Percentiles rank a stretch among this genome's conserved stretches.
Conservation (phyloP, 2,329 filamentous ascomycete genomes). For the Onygenales sp. region DNA sequence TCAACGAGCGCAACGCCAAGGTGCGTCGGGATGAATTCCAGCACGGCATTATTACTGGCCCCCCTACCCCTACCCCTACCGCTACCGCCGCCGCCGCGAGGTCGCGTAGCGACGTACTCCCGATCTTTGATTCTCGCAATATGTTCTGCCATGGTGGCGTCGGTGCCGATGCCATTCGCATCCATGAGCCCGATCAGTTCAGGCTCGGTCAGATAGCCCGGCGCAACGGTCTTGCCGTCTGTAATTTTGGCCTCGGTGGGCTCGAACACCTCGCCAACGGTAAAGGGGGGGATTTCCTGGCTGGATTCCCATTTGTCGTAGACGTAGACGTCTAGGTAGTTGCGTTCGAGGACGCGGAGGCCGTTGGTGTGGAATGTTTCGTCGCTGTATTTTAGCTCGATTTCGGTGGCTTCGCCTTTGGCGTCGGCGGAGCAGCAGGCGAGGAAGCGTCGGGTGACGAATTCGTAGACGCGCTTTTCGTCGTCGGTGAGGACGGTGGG, state of each 20-base stretch:
- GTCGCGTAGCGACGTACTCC: constrained; percentile 66
- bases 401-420: constrained; percentile 71
- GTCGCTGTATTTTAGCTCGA: constrained; percentile 74
- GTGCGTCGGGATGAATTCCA: constrained; percentile 87
- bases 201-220: constrained; percentile 83
- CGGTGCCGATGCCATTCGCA: constrained; percentile 94
- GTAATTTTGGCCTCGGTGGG: constrained; percentile 81
- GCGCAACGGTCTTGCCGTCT: constrained; percentile 81
- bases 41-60: constrained; percentile 43
- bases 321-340: constrained; percentile 90
- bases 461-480: constrained; percentile 79
- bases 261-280: constrained; percentile 69
- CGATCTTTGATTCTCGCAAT: constrained; percentile 91
- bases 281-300: constrained; percentile 69
- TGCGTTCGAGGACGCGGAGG: constrained; percentile 73
- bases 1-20: constrained; percentile 86
- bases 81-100: constrained; percentile 35
- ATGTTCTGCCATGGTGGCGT: constrained; percentile 98
- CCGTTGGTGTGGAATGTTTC: constrained; percentile 78
- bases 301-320: constrained; percentile 96
- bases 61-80: constrained; percentile 27
- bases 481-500: constrained; percentile 50
- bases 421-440: constrained; percentile 95
- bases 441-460: constrained; percentile 81
- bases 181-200: constrained; percentile 97